phyloP scores from a whole-genome alignment of 164 flowering plant species.

The Taxillus chinensis region DNA sequence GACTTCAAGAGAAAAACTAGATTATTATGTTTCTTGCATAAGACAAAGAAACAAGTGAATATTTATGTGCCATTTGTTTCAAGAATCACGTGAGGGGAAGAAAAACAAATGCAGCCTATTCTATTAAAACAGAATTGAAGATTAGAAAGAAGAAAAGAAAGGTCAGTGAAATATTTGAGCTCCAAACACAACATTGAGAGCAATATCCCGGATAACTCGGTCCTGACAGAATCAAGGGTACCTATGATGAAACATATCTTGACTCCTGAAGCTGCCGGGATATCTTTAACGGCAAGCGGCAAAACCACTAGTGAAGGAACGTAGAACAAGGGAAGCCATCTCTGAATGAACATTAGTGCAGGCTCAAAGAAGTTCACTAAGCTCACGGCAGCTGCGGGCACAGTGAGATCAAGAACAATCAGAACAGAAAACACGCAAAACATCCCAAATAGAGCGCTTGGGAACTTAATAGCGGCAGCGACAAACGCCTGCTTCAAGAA shows the following conservation, averaged over 20 bases:
- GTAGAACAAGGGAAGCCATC: conserved; percentile 95
- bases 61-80: too few species aligned
- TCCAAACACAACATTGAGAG: too few species aligned
- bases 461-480: conserved; percentile 81
- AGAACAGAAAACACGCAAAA: conserved; percentile 75
- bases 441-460: conserved; percentile 94
- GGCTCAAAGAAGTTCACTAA: conserved; percentile 83
- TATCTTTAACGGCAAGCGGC: conserved; percentile 80
- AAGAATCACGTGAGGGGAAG: too few species aligned
- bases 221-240: conserved; percentile 12
- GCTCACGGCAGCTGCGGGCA: conserved; percentile 56
- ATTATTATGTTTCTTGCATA: too few species aligned
- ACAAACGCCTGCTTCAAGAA: conserved; percentile 65
- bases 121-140: too few species aligned
- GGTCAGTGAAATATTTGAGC: too few species aligned
- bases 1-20: too few species aligned
- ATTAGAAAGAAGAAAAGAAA: too few species aligned
- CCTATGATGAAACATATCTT: conserved; percentile 76
- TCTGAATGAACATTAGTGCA: conserved; percentile 74
- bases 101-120: too few species aligned
- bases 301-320: conserved; percentile 89
- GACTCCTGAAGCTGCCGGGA: conserved; percentile 87
- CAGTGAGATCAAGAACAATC: conserved; percentile 44
- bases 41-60: too few species aligned
- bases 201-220: too few species aligned